These are phyloP conservation scores for Globisporangium canariense DNA, from an alignment of 352 stramenopile species.

Conservation along the genomic window DNA sequence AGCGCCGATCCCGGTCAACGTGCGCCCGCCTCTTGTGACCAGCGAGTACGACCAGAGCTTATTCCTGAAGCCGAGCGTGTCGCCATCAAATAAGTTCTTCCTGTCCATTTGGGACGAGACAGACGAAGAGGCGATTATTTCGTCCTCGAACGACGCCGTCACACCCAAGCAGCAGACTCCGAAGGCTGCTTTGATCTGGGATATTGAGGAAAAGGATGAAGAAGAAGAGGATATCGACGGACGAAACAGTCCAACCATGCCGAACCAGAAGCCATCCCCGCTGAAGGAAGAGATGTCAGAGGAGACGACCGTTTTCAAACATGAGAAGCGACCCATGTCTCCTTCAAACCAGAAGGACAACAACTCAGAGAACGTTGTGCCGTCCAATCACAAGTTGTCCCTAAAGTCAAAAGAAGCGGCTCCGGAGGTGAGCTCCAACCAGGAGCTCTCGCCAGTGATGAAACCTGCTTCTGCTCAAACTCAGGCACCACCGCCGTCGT, in stretches of 20 bases:
- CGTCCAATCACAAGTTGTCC: not conserved
- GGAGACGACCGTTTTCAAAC: not conserved
- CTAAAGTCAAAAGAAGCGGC: not conserved
- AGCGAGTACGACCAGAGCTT: conserved; percentile 14
- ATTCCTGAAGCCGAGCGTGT: conserved; percentile 1
- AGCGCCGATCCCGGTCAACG: conserved; percentile 1
- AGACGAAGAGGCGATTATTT: conserved; percentile 14
- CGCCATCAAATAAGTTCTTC: conserved; percentile 4
- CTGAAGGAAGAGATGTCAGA: not conserved
- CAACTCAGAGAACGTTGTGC: not conserved
- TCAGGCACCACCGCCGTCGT: not conserved
- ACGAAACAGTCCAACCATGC: not conserved
- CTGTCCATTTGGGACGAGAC: conserved; percentile 16
- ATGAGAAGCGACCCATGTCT: not conserved
- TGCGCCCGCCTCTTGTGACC: not conserved
- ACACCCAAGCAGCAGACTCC: conserved; percentile 2
- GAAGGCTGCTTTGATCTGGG: conserved; percentile 4
- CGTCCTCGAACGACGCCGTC: not conserved
- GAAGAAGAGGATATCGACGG: not conserved
- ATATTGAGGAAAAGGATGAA: conserved; percentile 6
- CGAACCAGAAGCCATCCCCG: conserved; percentile 8
- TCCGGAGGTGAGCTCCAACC: not conserved
- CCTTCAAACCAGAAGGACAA: not conserved
- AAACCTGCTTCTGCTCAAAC: not conserved
- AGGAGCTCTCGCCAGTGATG: conserved; percentile 2